Percentiles rank a stretch among this genome's conserved stretches.
These are phyloP conservation scores for Monosporascus sp. DNA, from an alignment of 2,329 filamentous ascomycete genomes.

Conservation along the genomic window DNA sequence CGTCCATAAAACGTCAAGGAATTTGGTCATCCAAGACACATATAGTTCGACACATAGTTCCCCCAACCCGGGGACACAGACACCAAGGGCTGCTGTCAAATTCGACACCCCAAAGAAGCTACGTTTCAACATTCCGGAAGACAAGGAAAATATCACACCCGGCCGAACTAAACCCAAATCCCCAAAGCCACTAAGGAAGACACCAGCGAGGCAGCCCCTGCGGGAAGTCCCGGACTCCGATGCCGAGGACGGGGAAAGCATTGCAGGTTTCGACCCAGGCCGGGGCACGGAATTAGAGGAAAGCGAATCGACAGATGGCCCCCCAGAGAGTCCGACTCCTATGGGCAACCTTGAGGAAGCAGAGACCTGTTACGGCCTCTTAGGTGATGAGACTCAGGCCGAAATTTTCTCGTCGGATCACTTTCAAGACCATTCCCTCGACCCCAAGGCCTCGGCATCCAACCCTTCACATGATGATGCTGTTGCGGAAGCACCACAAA, in stretches of 20 bases:
- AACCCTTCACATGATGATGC: slow-evolving; percentile 3
- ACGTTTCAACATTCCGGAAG: slow-evolving; percentile 23
- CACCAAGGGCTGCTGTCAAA: slow-evolving; percentile 14
- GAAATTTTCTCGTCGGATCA: slow-evolving; percentile 11
- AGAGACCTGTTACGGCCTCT: slow-evolving; percentile 9
- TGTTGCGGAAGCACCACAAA: slow-evolving; percentile 4
- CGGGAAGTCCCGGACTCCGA: slow-evolving; percentile 26
- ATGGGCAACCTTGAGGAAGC: slow-evolving; percentile 8
- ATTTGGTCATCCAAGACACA: slow-evolving; percentile 23
- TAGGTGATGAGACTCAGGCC: slow-evolving; percentile 20
- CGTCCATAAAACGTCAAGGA: slow-evolving; percentile 14
- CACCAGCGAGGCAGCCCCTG: slow-evolving; percentile 17
- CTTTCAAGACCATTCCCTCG: slow-evolving; percentile 5
- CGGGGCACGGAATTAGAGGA: slow-evolving; percentile 7
- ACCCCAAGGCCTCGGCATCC: slow-evolving; percentile 2
- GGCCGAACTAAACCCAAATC: slow-evolving; percentile 25
- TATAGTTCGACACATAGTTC: slow-evolving; percentile 23
- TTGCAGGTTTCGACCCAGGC: neutral
- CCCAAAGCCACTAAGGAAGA: slow-evolving; percentile 18
- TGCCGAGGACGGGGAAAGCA: slow-evolving; percentile 10
- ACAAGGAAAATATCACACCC: slow-evolving; percentile 30
- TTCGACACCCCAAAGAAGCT: slow-evolving; percentile 19
- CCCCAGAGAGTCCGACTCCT: neutral
- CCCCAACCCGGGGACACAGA: slow-evolving; percentile 11
- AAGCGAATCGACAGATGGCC: neutral